A percentile compares a stretch with the other conserved stretches of the same genome.
Evolutionary conservation across 2,329 filamentous ascomycete genomes (phyloP).

Genomic region (Ophiosphaerella herpotricha): DNA sequence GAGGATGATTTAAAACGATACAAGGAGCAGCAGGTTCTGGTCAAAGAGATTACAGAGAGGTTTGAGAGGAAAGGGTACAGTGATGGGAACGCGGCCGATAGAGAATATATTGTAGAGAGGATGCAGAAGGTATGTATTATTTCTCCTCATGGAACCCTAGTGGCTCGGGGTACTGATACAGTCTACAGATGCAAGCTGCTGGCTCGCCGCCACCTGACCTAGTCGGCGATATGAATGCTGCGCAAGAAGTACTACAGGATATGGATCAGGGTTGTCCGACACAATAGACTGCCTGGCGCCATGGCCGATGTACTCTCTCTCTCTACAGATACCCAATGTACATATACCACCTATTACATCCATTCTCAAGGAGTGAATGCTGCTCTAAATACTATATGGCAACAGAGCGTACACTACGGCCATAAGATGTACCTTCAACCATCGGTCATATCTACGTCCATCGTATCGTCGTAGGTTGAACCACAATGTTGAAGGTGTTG

Average conservation of each 20-base stretch:
- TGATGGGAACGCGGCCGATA: constrained; percentile 78
- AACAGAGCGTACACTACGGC: neutral
- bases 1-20: constrained; percentile 78
- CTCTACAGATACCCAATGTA: constrained; percentile 32
- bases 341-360: constrained; percentile 2
- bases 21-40: constrained; percentile 76
- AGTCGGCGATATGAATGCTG: constrained; percentile 85
- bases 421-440: constrained; percentile 11
- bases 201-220: constrained; percentile 89
- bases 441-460: constrained; percentile 46
- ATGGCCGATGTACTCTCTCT: constrained; percentile 2
- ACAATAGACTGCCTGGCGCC: constrained; percentile 51
- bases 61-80: constrained; percentile 84
- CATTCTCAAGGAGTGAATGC: neutral
- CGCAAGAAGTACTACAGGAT: constrained; percentile 68
- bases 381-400: neutral
- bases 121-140: constrained; percentile 82
- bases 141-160: neutral
- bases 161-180: neutral
- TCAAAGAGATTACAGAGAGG: constrained; percentile 82
- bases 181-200: constrained; percentile 85
- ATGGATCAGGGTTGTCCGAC: constrained; percentile 65
- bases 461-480: constrained; percentile 29
- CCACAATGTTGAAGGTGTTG: constrained; percentile 19
- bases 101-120: constrained; percentile 91